Evolutionary conservation across 768 basidiomycete genomes (phyloP), one percentile per base, ranked within the genome.

Genomic region (Rhodotorula toruloides): DNA sequence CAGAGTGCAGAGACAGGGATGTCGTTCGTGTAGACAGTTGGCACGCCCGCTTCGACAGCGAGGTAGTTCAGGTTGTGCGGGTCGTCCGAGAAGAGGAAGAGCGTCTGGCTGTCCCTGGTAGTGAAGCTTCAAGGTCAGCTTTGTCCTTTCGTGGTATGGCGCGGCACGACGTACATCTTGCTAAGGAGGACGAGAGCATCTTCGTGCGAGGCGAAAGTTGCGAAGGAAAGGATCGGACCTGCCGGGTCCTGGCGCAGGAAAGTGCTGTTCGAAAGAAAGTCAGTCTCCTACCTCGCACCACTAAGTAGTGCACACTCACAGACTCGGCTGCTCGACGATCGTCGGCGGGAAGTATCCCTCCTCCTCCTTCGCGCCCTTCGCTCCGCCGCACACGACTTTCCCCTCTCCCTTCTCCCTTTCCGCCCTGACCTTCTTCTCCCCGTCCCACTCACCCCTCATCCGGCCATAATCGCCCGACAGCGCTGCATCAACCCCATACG

Each of bases 341-440:
- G 59, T 52, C 21, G 58, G 58, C 37, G 42, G 42, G 40, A 43
- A 32, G 8, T 42, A 37, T 11, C 3, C 25, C 3, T 22, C 27
- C 12, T 42, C 17, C 9, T 40, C 50, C 13, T 16, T 9, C 2
- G 21, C 48, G 12, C 8, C 25, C 37, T 11, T 29, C 32, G 31
- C 40, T 10, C 68, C 54, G 22, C 61, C 55, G n/a, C 42, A 21
- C 8, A 68, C n/a, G 37, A 72, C 44, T 44, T 43, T 16, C 4
- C 57, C 56, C 17, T 21, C 54, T 17, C 68, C 63, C n/a, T 46
- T 12, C 37, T 61, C 48, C n/a, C 49, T 32, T 43, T 61, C 58
- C 16, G n/a, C 13, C 22, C n/a, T 10, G 0, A 53, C 3, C 0
- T n/a, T 3, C 8, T n/a, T 6, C 32, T 22, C 50, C 1, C 27